Evolutionary conservation across 164 flowering plant genomes (phyloP).

Genomic region (Echeveria elegans): DNA sequence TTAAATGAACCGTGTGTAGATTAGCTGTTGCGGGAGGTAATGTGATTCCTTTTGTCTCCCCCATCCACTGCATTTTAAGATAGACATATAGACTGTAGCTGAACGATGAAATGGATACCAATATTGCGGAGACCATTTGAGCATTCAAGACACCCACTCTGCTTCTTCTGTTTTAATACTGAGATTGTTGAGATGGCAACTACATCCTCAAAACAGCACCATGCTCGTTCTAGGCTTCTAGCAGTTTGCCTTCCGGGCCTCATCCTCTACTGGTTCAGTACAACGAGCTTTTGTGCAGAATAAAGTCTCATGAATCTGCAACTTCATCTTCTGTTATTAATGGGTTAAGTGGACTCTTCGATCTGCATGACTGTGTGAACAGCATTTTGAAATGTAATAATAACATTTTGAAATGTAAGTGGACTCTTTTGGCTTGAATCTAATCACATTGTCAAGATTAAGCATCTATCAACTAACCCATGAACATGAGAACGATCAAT

Average conservation of each 20-base stretch:
- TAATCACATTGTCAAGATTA: slow-evolving; percentile 10
- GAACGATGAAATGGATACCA: neutral
- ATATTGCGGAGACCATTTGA: neutral
- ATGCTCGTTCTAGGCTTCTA: slow-evolving; percentile 17
- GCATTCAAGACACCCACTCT: neutral
- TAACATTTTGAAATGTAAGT: slow-evolving; percentile 13
- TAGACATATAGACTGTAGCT: neutral
- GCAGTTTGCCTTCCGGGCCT: slow-evolving; percentile 15
- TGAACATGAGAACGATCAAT: too few species aligned
- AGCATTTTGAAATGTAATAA: slow-evolving; percentile 11
- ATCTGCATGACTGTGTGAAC: slow-evolving; percentile 13
- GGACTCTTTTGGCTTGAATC: slow-evolving; percentile 6
- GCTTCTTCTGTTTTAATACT: neutral
- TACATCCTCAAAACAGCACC: slow-evolving; percentile 7
- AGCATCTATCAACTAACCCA: too few species aligned
- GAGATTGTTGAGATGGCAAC: neutral
- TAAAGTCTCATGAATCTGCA: slow-evolving; percentile 6
- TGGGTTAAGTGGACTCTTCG: slow-evolving; percentile 11
- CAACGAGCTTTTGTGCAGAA: slow-evolving; percentile 11
- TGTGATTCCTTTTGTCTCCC: neutral
- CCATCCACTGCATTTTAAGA: neutral
- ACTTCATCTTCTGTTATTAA: slow-evolving; percentile 11
- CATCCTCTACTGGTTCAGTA: slow-evolving; percentile 11
- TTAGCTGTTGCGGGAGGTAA: too few species aligned
- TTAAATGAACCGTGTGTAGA: neutral